A percentile compares a stretch with the other conserved stretches of the same genome.
Evolutionary conservation across 2,329 filamentous ascomycete species (phyloP).

Genomic region (Pseudogymnoascus sp.): DNA sequence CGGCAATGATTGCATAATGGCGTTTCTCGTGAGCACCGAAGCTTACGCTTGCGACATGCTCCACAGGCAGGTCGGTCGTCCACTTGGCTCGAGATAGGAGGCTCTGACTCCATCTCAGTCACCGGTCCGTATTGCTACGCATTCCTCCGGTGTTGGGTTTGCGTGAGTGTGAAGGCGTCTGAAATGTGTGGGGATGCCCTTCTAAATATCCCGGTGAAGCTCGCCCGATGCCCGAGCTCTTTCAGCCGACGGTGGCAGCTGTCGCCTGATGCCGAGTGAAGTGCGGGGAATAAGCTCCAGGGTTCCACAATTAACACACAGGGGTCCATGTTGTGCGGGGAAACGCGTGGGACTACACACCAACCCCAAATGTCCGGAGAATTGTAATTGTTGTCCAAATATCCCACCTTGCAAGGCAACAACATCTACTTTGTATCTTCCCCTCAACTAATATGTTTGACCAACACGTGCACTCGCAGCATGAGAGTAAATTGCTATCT

Average conservation of each 20-base stretch:
- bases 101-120: neutral
- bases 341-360: neutral
- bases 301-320: neutral
- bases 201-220: neutral
- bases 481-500: neutral
- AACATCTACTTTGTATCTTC: neutral
- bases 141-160: neutral
- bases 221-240: constrained; percentile 6
- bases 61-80: constrained; percentile 17
- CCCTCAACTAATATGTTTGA: neutral
- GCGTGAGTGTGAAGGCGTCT: neutral
- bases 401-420: neutral
- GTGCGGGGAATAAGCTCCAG: neutral
- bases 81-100: neutral
- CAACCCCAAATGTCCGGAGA: neutral
- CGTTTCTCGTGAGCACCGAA: constrained; percentile 19
- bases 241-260: neutral
- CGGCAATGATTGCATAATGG: constrained; percentile 19
- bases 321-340: neutral
- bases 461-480: neutral
- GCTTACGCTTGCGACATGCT: constrained; percentile 20
- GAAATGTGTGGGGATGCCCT: neutral
- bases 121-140: neutral
- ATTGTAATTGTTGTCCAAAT: neutral
- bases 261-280: constrained; percentile 4